Base-by-base conservation (phyloP, 352 stramenopile species). In the Phytopythium chamaehyphon region DNA sequence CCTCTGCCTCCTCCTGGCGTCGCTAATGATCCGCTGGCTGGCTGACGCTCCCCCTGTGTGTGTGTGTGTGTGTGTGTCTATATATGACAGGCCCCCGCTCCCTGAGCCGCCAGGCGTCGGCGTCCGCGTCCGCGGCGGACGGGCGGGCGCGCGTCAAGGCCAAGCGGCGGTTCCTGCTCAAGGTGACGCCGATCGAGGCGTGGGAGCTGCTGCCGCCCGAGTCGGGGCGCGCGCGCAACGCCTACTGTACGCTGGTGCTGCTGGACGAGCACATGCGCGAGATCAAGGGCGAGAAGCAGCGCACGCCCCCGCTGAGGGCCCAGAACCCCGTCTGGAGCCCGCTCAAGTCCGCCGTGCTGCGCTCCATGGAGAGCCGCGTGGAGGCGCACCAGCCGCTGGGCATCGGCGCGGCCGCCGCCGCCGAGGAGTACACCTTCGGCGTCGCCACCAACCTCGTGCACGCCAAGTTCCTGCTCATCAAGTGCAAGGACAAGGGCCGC, bases 251-350 rank as follows among this genome's bases (percentile, higher is more conserved):
- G 16, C 51, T 94, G 19, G 83, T 94, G 61, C 64, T 94, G 28
- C 53, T 94, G 49, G 83, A 94, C 64, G 80, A 73, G 26, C 75
- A 94, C 46, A 88, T 89, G 68, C 76, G 73, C 10, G 84, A 94
- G 60, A 92, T 94, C 57, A 89, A 89, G 54, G 84, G 84, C 46
- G 84, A 94, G 66, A 94, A 94, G 61, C 81, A 91, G 59, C 81
- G 84, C 47, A 94, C 84, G 46, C 84, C 84, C 1, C 65, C 76
- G 6, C 49, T 92, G 54, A 65, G 75, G 0, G 64, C 85, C 36
- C 21, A 59, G 6, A 81, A 80, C 43, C 84, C 84, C 2, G 77
- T 94, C 5, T 94, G 84, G 84, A 92, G 81, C 56, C 84, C 84
- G 23, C 66, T 92, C 14, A 94, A 94, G 58, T 72, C 77, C 1